Evolutionary conservation across 306 rosid species (phyloP).

Genomic region (Lathyrus oleraceus): DNA sequence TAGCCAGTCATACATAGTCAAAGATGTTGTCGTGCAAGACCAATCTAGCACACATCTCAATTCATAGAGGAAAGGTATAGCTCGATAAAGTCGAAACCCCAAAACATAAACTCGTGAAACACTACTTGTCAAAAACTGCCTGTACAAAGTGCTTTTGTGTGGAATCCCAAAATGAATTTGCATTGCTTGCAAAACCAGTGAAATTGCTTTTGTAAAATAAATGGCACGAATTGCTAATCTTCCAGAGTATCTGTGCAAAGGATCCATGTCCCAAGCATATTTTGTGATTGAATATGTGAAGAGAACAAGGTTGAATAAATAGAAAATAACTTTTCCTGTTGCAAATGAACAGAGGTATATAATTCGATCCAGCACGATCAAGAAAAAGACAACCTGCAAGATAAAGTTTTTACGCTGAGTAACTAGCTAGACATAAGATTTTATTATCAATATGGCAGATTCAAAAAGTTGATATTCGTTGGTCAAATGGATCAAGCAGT

Average conservation of each 20-base stretch:
- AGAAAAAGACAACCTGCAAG: constrained; percentile 85
- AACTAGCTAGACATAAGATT: constrained; percentile 18
- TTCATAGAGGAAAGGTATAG: constrained; percentile 89
- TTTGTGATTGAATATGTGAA: constrained; percentile 79
- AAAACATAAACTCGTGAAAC: constrained; percentile 72
- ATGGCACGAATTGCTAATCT: constrained; percentile 82
- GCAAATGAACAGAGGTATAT: constrained; percentile 93
- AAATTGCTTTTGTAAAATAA: constrained; percentile 78
- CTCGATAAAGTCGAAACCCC: constrained; percentile 85
- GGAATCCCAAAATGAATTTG: constrained; percentile 88
- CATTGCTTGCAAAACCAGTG: constrained; percentile 82
- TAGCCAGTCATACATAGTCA: constrained; percentile 96
- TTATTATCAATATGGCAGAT: constrained; percentile 13
- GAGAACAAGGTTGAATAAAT: constrained; percentile 79
- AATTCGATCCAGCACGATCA: constrained; percentile 89
- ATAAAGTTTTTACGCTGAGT: constrained; percentile 27
- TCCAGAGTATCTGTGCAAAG: constrained; percentile 62
- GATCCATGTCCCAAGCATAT: constrained; percentile 90
- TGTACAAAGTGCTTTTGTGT: constrained; percentile 77
- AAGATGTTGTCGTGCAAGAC: constrained; percentile 92
- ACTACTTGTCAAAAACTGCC: constrained; percentile 86
- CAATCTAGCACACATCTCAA: constrained; percentile 91
- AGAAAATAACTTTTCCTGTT: constrained; percentile 73
- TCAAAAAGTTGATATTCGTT: constrained; percentile 4
- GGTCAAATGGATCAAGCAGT: constrained; percentile 24